Base-by-base conservation (phyloP, 2,329 filamentous ascomycete species). In the Scedosporium boydii region DNA sequence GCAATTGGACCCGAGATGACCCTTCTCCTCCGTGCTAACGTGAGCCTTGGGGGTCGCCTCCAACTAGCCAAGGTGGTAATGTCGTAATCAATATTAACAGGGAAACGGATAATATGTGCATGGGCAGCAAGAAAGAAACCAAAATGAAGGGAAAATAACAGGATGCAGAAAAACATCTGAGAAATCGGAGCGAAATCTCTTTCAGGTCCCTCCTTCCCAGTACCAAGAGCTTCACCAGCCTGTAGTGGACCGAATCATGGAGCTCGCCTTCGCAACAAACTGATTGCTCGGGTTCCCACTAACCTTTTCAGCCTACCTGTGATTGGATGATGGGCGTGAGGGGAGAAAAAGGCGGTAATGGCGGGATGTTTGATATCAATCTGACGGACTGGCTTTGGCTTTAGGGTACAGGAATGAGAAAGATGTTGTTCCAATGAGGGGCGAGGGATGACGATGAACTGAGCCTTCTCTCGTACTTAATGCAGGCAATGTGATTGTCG, bases 301-400 rank as follows among this genome's bases (percentile, higher is more conserved):
- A 55, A 55, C 51, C 23, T 55, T 27, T 55, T 6, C 23, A 55
- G 51, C 51, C 23, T 27, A 14, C 18, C 23, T 23, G 51, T 55
- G 51, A 55, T 55, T 55, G 51, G 51, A 27, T 55, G 51, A 27
- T 26, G 12, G 23, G 7, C 23, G 18, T 55, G 51, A 55, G 51
- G 51, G 51, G 44, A 48, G 44, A n/a, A 27, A 55, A 55, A 55
- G 51, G 51, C 51, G 51, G 51, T 55, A 55, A 55, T 55, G 51
- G 51, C 23, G 51, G 51, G 51, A 55, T 55, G 21, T n/a, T 55
- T 55, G 51, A 55, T 55, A 55, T 55, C 51, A 27, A 12, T 55
- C 21, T 27, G 27, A 29, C 23, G 21, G 44, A n/a, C 44, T 23
- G 16, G 21, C 9, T 34, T 12, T 21, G 16, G 16, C 18, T 29